Base-by-base conservation (phyloP, 73 alveolate genomes). In the Durusdinium trenchii region DNA sequence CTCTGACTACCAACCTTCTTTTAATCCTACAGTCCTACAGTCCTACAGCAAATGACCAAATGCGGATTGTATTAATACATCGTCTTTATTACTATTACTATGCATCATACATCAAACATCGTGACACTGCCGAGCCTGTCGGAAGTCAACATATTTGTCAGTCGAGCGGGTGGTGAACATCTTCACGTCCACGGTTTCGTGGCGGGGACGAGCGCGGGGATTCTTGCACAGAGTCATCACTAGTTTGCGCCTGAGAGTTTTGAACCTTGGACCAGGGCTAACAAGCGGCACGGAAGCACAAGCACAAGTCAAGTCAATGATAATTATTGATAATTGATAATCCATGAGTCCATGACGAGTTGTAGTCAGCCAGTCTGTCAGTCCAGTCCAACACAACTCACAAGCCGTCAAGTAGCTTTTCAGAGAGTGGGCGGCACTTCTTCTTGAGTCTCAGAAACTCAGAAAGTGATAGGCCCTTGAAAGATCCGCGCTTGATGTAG, bases 71-170 rank as follows among this genome's bases (percentile, higher is more conserved):
- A n/a, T n/a, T n/a, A n/a, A n/a, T n/a, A n/a, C n/a, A n/a, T n/a
- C n/a, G n/a, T n/a, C n/a, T n/a, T n/a, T n/a, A n/a, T n/a, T n/a
- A n/a, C n/a, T n/a, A n/a, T n/a, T n/a, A n/a, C n/a, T n/a, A n/a
- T n/a, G n/a, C n/a, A n/a, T n/a, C n/a, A n/a, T n/a, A n/a, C n/a
- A n/a, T n/a, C n/a, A n/a, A n/a, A n/a, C n/a, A n/a, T n/a, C n/a
- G n/a, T n/a, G n/a, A n/a, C n/a, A n/a, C n/a, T n/a, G n/a, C n/a
- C 69, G 32, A 57, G 32, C 79, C 79, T 67, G 79, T 67, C 79
- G 26, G 79, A 67, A 67, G 40, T 67, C 79, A 10, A 67, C 79
- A 67, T 67, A 67, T 10, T 28, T 10, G 43, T n/a, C 14, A 6
- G 26, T 67, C 45, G 79, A 16, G 12, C 30, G 14, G 14, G 10